Percentiles rank a stretch among this genome's conserved stretches.
Conservation (phyloP, 2,329 filamentous ascomycete genomes). For the Aspergillus versicolor region DNA sequence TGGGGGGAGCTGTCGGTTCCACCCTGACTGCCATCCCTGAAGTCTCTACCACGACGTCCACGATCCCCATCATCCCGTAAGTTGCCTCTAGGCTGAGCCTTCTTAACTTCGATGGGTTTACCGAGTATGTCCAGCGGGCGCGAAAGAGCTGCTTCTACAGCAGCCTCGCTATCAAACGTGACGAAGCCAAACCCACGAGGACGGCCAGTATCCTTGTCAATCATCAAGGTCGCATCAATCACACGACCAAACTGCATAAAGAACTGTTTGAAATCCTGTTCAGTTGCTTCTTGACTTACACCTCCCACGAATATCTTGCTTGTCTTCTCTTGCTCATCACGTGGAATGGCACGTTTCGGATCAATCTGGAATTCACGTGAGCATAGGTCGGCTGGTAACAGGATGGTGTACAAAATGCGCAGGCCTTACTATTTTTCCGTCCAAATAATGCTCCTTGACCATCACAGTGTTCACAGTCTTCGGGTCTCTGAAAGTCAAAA, state of each 20-base stretch:
- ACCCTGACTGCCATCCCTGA: slow-evolving; percentile 40
- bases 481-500: slow-evolving; percentile 95
- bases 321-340: slow-evolving; percentile 96
- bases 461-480: slow-evolving; percentile 99
- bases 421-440: slow-evolving; percentile 88
- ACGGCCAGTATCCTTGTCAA: slow-evolving; percentile 98
- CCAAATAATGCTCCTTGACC: slow-evolving; percentile 98
- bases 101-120: slow-evolving; percentile 97
- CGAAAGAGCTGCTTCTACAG: slow-evolving; percentile 86
- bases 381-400: background rate
- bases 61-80: slow-evolving; percentile 82
- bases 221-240: slow-evolving; percentile 97
- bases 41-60: slow-evolving; percentile 48
- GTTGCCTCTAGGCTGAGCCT: slow-evolving; percentile 92
- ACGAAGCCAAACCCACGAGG: slow-evolving; percentile 97
- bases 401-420: slow-evolving; percentile 8
- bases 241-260: slow-evolving; percentile 96
- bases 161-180: slow-evolving; percentile 93
- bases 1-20: slow-evolving; percentile 43
- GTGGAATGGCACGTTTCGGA: slow-evolving; percentile 92
- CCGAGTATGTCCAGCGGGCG: slow-evolving; percentile 87
- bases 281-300: slow-evolving; percentile 94
- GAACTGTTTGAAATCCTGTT: slow-evolving; percentile 93
- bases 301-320: slow-evolving; percentile 99
- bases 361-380: slow-evolving; percentile 69